Percentiles rank a stretch among this genome's conserved stretches.
phyloP scores from a whole-genome alignment of 176 grass and related monocot genomes.

The Aegilops bicornis region DNA sequence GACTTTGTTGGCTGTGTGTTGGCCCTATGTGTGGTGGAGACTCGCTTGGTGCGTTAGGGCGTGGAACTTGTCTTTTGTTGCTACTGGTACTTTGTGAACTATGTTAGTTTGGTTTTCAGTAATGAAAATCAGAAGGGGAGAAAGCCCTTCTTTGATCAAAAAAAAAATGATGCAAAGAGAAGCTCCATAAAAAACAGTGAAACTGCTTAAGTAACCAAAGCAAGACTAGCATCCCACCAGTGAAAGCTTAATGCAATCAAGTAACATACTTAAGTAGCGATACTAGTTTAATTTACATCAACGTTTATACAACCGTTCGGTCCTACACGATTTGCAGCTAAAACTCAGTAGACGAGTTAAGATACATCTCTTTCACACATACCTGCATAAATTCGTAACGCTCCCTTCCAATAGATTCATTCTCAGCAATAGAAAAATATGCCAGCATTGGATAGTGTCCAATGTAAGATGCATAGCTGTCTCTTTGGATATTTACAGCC shows the following conservation, averaged over 20 bases:
- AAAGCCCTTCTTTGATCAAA: too few relatives aligned
- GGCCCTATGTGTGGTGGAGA: too few relatives aligned
- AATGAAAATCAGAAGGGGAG: too few relatives aligned
- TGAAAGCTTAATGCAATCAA: neutral
- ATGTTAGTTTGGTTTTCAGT: too few relatives aligned
- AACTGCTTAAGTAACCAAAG: neutral
- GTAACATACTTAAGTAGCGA: neutral
- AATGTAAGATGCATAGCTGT: conserved; percentile 93
- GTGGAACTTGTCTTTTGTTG: too few relatives aligned
- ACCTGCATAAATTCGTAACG: conserved; percentile 95
- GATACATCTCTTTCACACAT: conserved; percentile 14
- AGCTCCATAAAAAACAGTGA: neutral
- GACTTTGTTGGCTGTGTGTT: too few relatives aligned
- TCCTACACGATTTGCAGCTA: neutral
- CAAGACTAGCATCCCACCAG: neutral
- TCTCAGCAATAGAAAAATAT: conserved; percentile 83
- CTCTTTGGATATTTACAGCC: conserved; percentile 92
- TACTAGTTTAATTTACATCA: neutral
- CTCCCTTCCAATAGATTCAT: conserved; percentile 95
- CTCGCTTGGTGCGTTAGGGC: too few relatives aligned
- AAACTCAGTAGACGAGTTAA: neutral
- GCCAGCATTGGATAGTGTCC: conserved; percentile 86
- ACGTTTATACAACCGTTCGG: neutral
- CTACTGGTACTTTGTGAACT: too few relatives aligned
- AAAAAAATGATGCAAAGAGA: neutral